These are phyloP conservation scores for Coemansia sp. DNA, from an alignment of 192 early-diverging fungal genomes.

Conservation along the genomic window DNA sequence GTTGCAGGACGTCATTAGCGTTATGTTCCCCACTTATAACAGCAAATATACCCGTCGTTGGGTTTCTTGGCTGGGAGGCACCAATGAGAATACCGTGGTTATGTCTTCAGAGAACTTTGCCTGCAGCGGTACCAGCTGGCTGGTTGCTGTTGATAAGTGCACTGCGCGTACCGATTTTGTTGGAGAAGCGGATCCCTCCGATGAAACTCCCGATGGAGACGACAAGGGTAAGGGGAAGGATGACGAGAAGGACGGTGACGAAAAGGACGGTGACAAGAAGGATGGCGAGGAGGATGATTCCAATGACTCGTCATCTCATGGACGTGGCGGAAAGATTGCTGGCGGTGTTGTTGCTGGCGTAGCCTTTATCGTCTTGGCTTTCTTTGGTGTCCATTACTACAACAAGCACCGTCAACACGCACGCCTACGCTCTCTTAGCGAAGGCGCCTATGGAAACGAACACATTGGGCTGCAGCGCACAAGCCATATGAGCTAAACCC, in stretches of 20 bases:
- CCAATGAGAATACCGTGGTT: slow-evolving; percentile 18
- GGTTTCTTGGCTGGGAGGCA: slow-evolving; percentile 38
- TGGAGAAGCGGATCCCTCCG: slow-evolving; percentile 6
- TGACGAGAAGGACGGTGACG: neutral
- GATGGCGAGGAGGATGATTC: neutral
- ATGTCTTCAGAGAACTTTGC: slow-evolving; percentile 26
- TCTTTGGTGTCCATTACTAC: slow-evolving; percentile 42
- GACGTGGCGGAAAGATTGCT: slow-evolving; percentile 37
- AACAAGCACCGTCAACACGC: slow-evolving; percentile 30
- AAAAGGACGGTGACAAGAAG: neutral
- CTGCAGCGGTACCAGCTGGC: slow-evolving; percentile 26
- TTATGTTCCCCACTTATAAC: slow-evolving; percentile 32
- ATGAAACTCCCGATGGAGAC: neutral
- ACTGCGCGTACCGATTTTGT: slow-evolving; percentile 23
- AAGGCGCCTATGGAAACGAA: slow-evolving; percentile 23
- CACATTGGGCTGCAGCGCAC: slow-evolving; percentile 22
- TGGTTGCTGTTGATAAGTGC: slow-evolving; percentile 25
- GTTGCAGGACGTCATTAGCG: slow-evolving; percentile 37
- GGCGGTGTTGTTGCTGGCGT: slow-evolving; percentile 35
- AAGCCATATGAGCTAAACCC: slow-evolving; percentile 9
- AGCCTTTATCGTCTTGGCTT: slow-evolving; percentile 14
- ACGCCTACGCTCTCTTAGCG: slow-evolving; percentile 28
- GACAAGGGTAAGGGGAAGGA: slow-evolving; percentile 1
- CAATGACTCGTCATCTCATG: slow-evolving; percentile 3
- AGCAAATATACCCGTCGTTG: slow-evolving; percentile 14